Conservation (phyloP, 345 rosid species). For the Moringa oleifera region DNA sequence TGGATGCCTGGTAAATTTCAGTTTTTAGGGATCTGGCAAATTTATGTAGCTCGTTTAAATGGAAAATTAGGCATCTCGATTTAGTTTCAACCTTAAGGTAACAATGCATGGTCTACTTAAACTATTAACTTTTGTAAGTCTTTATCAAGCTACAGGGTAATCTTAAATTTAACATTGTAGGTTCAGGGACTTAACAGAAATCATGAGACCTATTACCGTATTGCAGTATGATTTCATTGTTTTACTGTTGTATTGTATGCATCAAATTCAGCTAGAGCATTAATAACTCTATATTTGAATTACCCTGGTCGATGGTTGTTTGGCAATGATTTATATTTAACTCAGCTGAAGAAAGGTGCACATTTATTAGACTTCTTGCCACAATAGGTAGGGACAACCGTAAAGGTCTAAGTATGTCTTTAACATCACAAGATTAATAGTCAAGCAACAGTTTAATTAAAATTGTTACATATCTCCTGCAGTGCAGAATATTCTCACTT, state of each 20-base stretch:
- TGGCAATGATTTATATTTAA: not conserved
- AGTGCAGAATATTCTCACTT: no score
- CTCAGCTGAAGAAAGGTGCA: not conserved
- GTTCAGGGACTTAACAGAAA: not conserved
- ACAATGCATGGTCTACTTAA: no score
- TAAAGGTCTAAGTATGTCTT: not conserved
- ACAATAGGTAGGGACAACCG: not conserved
- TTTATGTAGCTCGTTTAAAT: no score
- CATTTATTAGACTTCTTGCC: not conserved
- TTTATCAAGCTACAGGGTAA: no score
- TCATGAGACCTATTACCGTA: not conserved
- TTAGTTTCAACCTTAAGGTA: no score
- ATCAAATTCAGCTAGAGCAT: not conserved
- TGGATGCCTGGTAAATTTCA: no score
- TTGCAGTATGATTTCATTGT: not conserved
- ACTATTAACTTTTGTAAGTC: no score
- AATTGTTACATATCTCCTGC: not conserved
- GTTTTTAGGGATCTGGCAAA: no score
- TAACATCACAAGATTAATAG: not conserved
- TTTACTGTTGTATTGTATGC: not conserved
- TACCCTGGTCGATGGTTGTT: slow-evolving; percentile 1
- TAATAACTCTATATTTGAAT: no score
- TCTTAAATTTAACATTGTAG: not conserved
- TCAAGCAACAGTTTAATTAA: not conserved
- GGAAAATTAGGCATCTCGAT: no score